These are phyloP conservation scores for Pontederia crassipes DNA, from an alignment of 176 grass and related monocot species.

Conservation along the genomic window DNA sequence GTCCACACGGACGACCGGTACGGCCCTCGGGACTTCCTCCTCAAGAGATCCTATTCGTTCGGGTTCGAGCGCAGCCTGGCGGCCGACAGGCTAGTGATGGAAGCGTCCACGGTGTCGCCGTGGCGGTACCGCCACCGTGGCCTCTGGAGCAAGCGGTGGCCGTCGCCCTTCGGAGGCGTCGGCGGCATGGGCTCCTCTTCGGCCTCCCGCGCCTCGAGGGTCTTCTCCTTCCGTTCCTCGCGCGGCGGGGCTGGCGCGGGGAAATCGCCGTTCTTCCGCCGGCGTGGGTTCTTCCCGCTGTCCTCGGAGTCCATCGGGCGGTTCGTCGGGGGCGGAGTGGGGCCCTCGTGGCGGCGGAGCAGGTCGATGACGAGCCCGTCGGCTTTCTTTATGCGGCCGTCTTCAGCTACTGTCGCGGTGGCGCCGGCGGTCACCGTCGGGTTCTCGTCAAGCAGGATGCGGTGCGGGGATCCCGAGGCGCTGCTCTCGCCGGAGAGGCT, in stretches of 20 bases:
- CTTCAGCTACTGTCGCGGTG: not conserved
- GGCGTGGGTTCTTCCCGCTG: constrained; percentile 24
- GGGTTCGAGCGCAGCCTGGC: constrained; percentile 65
- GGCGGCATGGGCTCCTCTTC: constrained; percentile 22
- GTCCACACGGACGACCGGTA: constrained; percentile 18
- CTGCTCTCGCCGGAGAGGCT: constrained; percentile 88
- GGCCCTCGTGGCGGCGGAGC: constrained; percentile 47
- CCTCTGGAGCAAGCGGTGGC: constrained; percentile 98
- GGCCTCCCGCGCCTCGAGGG: constrained; percentile 27
- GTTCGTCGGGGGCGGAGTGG: constrained; percentile 15
- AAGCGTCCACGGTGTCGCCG: constrained; percentile 49
- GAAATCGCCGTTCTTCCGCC: constrained; percentile 56
- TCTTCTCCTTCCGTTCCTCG: constrained; percentile 83
- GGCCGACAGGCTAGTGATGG: constrained; percentile 33
- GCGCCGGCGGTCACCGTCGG: not conserved
- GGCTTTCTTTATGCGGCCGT: constrained; percentile 23
- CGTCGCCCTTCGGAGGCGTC: constrained; percentile 55
- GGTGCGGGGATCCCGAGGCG: constrained; percentile 89
- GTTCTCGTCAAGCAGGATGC: constrained; percentile 55
- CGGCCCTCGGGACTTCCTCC: constrained; percentile 40
- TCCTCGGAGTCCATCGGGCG: not conserved
- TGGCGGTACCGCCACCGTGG: constrained; percentile 29
- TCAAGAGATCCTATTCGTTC: constrained; percentile 79
- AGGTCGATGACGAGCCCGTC: constrained; percentile 34
- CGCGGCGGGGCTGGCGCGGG: constrained; percentile 23